A percentile compares a stretch with the other conserved stretches of the same genome.
Conservation (phyloP, 805 yeast genomes). For the Saccharomycopsis sp. region DNA sequence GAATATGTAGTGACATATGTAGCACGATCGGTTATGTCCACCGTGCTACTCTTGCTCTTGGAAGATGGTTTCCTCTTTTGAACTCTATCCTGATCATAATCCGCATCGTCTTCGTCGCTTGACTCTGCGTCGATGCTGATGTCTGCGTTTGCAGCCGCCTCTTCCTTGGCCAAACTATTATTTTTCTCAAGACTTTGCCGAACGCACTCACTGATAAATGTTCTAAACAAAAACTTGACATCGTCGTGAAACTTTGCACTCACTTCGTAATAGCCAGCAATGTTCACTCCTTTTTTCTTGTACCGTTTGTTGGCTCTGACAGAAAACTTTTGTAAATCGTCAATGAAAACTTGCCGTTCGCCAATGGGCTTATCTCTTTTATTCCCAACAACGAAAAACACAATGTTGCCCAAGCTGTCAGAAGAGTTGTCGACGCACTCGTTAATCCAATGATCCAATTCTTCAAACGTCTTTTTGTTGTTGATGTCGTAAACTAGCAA, state of each 20-base stretch:
- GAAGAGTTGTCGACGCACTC: slow-evolving; percentile 32
- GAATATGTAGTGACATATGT: slow-evolving; percentile 1
- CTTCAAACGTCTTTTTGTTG: slow-evolving; percentile 30
- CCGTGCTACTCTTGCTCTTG: not conserved
- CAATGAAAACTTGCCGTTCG: slow-evolving; percentile 32
- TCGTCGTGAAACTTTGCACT: slow-evolving; percentile 33
- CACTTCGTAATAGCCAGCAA: slow-evolving; percentile 38
- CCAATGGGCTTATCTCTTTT: slow-evolving; percentile 27
- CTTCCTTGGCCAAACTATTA: no score
- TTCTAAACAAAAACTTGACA: slow-evolving; percentile 19
- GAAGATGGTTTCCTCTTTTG: not conserved
- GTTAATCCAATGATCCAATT: slow-evolving; percentile 34
- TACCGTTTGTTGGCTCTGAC: slow-evolving; percentile 27
- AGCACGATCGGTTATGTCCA: not conserved
- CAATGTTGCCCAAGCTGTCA: slow-evolving; percentile 23
- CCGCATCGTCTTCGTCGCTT: not conserved
- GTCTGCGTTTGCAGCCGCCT: not conserved
- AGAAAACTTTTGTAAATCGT: slow-evolving; percentile 30
- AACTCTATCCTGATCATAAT: not conserved
- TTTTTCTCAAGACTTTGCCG: no score
- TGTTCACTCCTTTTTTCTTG: slow-evolving; percentile 24
- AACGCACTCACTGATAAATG: slow-evolving; percentile 20
- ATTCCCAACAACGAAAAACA: slow-evolving; percentile 39
- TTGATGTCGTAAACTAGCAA: slow-evolving; percentile 37
- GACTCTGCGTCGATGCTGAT: not conserved